Base-by-base conservation (phyloP, 2,329 filamentous ascomycete genomes). In the Colletotrichum liriopes region DNA sequence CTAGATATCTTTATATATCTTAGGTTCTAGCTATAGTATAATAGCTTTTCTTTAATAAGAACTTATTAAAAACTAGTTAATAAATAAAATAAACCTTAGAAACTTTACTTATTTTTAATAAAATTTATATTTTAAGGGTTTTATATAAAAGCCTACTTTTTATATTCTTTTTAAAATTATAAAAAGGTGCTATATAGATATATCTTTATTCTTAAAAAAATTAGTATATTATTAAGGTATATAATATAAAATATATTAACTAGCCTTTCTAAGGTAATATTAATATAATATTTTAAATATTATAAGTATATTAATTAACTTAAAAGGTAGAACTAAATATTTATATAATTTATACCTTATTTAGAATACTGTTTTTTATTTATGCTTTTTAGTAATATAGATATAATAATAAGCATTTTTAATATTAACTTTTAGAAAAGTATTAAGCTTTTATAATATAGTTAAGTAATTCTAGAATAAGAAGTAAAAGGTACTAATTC, bases 241-340 rank as follows among this genome's bases (percentile, higher is more conserved):
- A 62, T 6, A n/a, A 62, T 51, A 62, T 52, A 52, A 49, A 49
- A 9, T 4, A 23, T 8, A 58, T 66, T 16, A 64, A 51, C 59
- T 72, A 54, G 55, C 54, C 52, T 51, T 67, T 62, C 43, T 63
- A 62, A 65, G 52, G 20, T 26, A 6, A 11, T 51, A 51, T 51
- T 51, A 51, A 51, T 39, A 39, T 39, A 39, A 12, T 39, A n/a
- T 59, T 41, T 55, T 65, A 35, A 37, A 45, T 1, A 5, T 47
- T 37, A 37, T 39, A 51, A 62, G 11, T 4, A 5, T 51, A 62
- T 51, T 62, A 32, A 37, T 62, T 49, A 62, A 23, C 6, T 23
- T 20, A 23, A 62, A 62, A 9, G 26, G 16, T 20, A n/a, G n/a
- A n/a, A n/a, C n/a, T n/a, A n/a, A n/a, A n/a, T n/a, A n/a, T n/a